Evolutionary conservation across 2,329 filamentous ascomycete genomes (phyloP).

Genomic region (Fusarium oxysporum): DNA sequence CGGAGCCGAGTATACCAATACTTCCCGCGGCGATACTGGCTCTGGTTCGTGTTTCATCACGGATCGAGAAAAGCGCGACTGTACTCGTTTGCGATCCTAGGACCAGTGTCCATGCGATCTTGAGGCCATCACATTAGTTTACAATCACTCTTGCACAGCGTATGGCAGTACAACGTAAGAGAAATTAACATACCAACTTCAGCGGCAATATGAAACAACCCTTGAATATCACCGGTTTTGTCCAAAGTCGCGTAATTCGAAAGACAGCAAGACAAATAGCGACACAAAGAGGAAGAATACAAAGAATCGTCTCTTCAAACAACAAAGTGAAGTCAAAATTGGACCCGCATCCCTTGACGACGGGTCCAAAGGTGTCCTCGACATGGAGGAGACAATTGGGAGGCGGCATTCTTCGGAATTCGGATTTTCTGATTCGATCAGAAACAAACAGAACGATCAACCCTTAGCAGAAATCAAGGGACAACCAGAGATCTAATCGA

Average conservation of each 20-base stretch:
- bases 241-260: not conserved
- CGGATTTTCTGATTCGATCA: not conserved
- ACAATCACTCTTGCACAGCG: accelerated
- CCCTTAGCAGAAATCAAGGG: not conserved
- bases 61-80: not conserved
- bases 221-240: not conserved
- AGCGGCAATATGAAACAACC: not conserved
- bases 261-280: not conserved
- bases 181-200: not conserved
- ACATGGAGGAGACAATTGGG: not conserved
- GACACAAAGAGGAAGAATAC: not conserved
- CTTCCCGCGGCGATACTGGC: not conserved
- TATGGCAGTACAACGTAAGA: accelerated
- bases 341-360: not conserved
- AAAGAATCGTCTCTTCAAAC: not conserved
- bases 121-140: not conserved
- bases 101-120: not conserved
- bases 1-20: not conserved
- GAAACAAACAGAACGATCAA: not conserved
- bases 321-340: conserved; percentile 5
- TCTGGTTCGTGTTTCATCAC: not conserved
- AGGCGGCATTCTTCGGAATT: not conserved
- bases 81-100: not conserved
- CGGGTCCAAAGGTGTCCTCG: not conserved
- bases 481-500: not conserved